These are phyloP conservation scores for Botryotinia narcissicola DNA, from an alignment of 2,329 filamentous ascomycete genomes.

Conservation along the genomic window DNA sequence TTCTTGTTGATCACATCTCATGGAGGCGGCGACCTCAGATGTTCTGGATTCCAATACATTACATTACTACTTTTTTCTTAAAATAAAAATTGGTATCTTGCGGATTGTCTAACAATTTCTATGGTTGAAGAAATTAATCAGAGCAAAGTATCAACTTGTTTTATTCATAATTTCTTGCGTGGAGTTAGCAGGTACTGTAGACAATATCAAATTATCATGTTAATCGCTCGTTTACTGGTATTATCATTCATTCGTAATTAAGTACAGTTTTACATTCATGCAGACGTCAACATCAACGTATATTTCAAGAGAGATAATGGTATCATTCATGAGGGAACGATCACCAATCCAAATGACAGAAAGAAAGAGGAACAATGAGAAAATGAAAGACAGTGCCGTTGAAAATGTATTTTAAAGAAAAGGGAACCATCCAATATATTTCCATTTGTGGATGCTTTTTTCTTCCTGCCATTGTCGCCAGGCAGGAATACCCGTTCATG, in stretches of 20 bases:
- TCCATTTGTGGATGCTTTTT: not conserved
- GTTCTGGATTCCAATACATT: not conserved
- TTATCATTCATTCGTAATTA: not conserved
- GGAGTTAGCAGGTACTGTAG: not conserved
- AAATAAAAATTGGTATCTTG: no score
- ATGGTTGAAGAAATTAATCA: not conserved
- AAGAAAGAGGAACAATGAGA: not conserved
- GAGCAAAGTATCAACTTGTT: not conserved
- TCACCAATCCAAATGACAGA: not conserved
- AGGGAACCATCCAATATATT: not conserved
- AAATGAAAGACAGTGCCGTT: not conserved
- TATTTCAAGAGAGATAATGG: not conserved
- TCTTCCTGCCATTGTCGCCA: constrained; percentile 1
- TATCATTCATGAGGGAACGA: not conserved
- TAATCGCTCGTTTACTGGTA: not conserved
- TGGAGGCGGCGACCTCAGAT: not conserved
- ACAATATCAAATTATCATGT: not conserved
- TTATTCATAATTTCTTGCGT: not conserved
- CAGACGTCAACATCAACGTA: not conserved
- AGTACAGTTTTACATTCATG: not conserved
- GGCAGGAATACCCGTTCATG: not conserved
- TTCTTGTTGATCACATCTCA: not conserved
- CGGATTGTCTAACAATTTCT: not conserved
- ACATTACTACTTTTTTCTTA: not conserved
- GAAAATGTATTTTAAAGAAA: not conserved